phyloP scores from a whole-genome alignment of 345 rosid genomes.

The Lenwebbia sp. region DNA sequence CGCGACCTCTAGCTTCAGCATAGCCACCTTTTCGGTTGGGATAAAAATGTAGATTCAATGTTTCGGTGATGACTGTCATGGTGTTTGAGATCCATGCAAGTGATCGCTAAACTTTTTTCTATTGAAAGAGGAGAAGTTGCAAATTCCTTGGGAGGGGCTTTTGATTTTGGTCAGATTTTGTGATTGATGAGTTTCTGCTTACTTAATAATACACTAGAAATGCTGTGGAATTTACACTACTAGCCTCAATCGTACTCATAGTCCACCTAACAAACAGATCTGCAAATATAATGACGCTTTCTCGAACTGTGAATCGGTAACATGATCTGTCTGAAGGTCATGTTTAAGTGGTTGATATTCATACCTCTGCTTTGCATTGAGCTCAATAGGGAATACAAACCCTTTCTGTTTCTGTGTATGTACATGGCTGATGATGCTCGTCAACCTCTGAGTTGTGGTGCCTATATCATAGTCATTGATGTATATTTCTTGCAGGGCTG shows the following conservation, averaged over 20 bases:
- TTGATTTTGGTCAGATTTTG: background rate
- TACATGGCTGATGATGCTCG: conserved; percentile 85
- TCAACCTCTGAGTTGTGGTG: conserved; percentile 76
- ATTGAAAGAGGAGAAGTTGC: background rate
- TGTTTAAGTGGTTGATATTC: background rate
- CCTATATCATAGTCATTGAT: conserved; percentile 37
- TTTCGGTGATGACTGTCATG: background rate
- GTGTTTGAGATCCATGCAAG: background rate
- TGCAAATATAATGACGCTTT: background rate
- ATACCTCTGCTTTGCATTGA: background rate
- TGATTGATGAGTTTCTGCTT: background rate
- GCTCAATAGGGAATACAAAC: background rate
- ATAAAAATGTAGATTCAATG: background rate
- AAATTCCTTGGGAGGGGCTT: background rate
- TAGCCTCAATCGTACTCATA: background rate
- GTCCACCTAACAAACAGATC: background rate
- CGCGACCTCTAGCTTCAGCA: background rate
- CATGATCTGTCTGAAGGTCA: background rate
- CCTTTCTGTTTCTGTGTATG: background rate
- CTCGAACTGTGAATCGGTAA: background rate
- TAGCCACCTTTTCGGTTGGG: background rate
- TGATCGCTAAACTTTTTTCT: background rate
- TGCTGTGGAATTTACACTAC: background rate
- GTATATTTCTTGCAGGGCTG: conserved; percentile 50
- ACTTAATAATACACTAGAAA: background rate